Conservation (phyloP, 306 rosid species). For the Medicago lupulina region DNA sequence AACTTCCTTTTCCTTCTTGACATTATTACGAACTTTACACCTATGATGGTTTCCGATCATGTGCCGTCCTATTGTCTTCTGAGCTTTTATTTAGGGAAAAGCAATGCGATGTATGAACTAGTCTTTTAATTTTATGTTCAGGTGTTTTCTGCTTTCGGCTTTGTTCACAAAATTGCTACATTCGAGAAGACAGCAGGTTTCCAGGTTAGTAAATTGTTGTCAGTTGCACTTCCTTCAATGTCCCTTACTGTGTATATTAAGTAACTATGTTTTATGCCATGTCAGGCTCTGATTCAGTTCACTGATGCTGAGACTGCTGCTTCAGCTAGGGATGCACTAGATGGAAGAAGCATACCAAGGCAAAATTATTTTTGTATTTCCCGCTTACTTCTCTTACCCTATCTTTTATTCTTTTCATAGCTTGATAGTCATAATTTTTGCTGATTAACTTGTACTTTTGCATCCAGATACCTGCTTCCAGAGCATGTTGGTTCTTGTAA, state of each 20-base stretch:
- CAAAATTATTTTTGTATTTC: slow-evolving; percentile 44
- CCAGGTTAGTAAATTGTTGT: slow-evolving; percentile 64
- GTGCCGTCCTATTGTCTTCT: slow-evolving; percentile 16
- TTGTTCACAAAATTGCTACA: slow-evolving; percentile 91
- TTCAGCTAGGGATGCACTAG: slow-evolving; percentile 82
- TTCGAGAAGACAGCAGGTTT: slow-evolving; percentile 96
- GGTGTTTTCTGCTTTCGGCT: slow-evolving; percentile 94
- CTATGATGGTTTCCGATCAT: slow-evolving; percentile 43
- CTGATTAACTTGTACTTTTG: slow-evolving; percentile 44
- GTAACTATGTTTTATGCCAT: slow-evolving; percentile 32
- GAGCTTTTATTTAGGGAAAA: slow-evolving; percentile 10
- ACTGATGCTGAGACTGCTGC: slow-evolving; percentile 86
- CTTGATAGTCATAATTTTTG: background rate
- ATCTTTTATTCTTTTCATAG: slow-evolving; percentile 27
- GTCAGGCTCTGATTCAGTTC: slow-evolving; percentile 89
- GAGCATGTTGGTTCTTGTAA: slow-evolving; percentile 82
- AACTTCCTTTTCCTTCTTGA: slow-evolving; percentile 49
- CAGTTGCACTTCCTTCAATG: slow-evolving; percentile 23
- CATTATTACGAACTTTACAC: slow-evolving; percentile 39
- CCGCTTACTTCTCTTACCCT: background rate
- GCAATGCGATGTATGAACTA: slow-evolving; percentile 28
- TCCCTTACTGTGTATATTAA: slow-evolving; percentile 20
- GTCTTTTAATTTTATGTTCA: slow-evolving; percentile 44
- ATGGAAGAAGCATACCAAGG: slow-evolving; percentile 97
- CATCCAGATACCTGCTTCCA: slow-evolving; percentile 82